These are phyloP conservation scores for Sechiopsis laciniata DNA, from an alignment of 306 rosid species.

Conservation along the genomic window DNA sequence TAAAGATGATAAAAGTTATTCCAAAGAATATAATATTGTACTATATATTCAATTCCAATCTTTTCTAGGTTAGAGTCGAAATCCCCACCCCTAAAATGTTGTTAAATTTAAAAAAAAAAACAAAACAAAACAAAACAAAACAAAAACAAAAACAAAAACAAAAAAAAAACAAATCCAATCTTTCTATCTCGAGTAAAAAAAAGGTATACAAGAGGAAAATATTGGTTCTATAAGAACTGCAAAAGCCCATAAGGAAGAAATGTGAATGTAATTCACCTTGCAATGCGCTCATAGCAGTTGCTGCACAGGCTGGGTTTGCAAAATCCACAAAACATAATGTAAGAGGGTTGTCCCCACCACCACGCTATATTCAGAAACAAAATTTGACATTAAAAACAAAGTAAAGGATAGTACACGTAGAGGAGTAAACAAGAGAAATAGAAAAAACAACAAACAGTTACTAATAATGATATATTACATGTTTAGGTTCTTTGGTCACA, in stretches of 20 bases:
- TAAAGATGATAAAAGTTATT: neutral
- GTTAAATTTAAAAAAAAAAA: no score
- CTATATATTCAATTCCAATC: neutral
- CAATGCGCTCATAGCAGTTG: constrained; percentile 87
- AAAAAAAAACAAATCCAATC: no score
- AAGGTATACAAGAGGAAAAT: constrained; percentile 7
- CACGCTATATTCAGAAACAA: constrained; percentile 40
- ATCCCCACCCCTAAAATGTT: no score
- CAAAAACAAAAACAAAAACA: no score
- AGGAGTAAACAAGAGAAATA: neutral
- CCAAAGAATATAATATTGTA: neutral
- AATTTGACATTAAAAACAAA: neutral
- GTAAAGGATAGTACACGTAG: neutral
- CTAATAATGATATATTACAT: constrained; percentile 37
- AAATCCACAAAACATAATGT: constrained; percentile 90
- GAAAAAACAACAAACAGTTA: neutral
- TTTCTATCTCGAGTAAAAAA: neutral
- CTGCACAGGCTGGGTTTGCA: constrained; percentile 75
- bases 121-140: no score
- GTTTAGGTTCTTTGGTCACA: constrained; percentile 78
- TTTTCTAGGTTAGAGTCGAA: neutral
- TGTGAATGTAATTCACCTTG: constrained; percentile 47
- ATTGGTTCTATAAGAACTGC: constrained; percentile 8
- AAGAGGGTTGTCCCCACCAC: constrained; percentile 62
- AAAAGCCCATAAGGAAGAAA: constrained; percentile 3